Evolutionary conservation across 768 basidiomycete genomes (phyloP).

Genomic region (Suillus subluteus): DNA sequence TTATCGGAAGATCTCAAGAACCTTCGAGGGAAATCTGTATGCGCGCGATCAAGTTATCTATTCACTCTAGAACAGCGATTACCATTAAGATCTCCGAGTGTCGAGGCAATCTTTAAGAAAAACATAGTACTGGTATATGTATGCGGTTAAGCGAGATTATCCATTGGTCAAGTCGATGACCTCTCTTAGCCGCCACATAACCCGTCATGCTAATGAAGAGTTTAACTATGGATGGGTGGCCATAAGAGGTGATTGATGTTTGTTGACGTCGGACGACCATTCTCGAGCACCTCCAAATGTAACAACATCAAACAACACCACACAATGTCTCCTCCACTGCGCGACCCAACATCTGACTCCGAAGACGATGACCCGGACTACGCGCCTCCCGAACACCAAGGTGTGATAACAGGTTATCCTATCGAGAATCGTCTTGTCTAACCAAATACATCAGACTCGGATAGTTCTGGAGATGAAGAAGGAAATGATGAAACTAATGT

Average conservation of each 20-base stretch:
- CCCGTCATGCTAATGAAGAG: background rate
- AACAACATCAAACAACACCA: slow-evolving; percentile 33
- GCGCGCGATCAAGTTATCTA: background rate
- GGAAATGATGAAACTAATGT: slow-evolving; percentile 38
- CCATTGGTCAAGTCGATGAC: background rate
- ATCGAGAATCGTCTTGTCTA: slow-evolving; percentile 6
- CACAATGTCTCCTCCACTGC: slow-evolving; percentile 20
- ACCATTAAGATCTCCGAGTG: background rate
- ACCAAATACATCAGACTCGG: slow-evolving; percentile 36
- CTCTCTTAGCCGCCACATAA: background rate
- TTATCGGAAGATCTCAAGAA: background rate
- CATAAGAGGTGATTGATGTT: background rate
- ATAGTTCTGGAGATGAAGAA: slow-evolving; percentile 42
- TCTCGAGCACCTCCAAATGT: slow-evolving; percentile 26
- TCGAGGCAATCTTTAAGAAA: background rate
- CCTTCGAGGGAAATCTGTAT: background rate
- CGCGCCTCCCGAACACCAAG: slow-evolving; percentile 53
- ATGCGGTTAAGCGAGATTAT: background rate
- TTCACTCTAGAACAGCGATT: background rate
- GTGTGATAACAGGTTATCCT: slow-evolving; percentile 22
- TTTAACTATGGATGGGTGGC: too few species aligned
- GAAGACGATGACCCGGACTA: slow-evolving; percentile 72
- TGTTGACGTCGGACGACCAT: background rate
- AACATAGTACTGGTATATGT: background rate
- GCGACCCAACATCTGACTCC: slow-evolving; percentile 51